Evolutionary conservation across 129 eudicot species (phyloP), one percentile per base, ranked within the genome.

Genomic region (Helianthus tuberosus): DNA sequence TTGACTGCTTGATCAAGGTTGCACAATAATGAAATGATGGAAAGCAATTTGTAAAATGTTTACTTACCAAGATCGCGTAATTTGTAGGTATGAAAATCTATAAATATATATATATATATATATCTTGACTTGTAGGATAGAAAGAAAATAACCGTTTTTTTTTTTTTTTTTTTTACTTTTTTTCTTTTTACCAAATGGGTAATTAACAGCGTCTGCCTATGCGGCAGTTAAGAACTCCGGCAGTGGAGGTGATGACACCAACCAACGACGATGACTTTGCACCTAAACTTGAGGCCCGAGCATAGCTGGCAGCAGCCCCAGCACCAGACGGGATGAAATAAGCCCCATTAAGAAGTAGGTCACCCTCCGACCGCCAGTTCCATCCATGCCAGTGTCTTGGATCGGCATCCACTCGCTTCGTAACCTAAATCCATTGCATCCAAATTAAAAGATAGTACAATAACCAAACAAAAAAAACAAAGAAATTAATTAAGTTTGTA

Each of bases 341-440:
- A 36, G 97, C 97, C 67, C 97, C 97, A 27, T 91, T 91, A 12
- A 88, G 88, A 78, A 91, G 70, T 64, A 91, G 68, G 77, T 91
- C 97, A 14, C 97, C 97, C 44, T 91, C 97, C 52, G 97, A 91
- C 61, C 97, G 82, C 96, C 97, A 91, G 68, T 91, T 91, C 97
- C 97, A 91, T 41, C 92, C 89, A 20, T 86, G 83, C 97, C 97
- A 91, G 13, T 75, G 77, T 32, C 77, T 58, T 70, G 66, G 58
- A 62, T 75, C 73, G 6, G 89, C 78, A 1, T 86, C 88, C 27
- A 86, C 90, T 51, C 97, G 86, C 81, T 91, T 91, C n/a, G 97
- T 91, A 59, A 91, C 97, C 97, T 91, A 36, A 6, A 44, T 23
- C 52, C 12, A 44, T 25, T 16, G 4, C 44, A 51, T 16, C 20